Conservation (phyloP, 495 filamentous ascomycete species). For the Parachaetomium inaequale region DNA sequence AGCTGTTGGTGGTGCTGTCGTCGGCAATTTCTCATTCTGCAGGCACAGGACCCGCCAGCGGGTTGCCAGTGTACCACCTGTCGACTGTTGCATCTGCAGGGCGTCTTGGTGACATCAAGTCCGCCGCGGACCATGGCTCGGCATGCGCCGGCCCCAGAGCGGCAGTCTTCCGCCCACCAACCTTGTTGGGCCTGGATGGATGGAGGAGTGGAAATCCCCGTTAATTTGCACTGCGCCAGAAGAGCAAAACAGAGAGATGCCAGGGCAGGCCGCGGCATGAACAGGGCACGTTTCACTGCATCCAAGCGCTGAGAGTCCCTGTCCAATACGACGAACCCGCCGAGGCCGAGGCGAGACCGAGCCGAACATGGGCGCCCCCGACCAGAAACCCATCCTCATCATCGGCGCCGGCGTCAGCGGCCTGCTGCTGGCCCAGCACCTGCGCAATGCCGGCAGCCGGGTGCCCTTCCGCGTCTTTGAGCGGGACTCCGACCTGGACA, state of each 20-base stretch:
- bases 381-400: constrained; percentile 38
- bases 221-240: not conserved
- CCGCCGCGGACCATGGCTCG: not conserved
- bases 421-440: constrained; percentile 56
- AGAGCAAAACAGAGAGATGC: not conserved
- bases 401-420: constrained; percentile 60
- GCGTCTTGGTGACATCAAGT: not conserved
- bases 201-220: not conserved
- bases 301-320: not conserved
- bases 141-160: not conserved
- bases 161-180: not conserved
- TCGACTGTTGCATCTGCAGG: not conserved
- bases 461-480: constrained; percentile 53
- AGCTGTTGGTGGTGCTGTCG: not conserved
- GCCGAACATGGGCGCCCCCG: constrained; percentile 6
- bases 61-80: not conserved
- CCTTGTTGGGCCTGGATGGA: not conserved
- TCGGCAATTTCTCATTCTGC: not conserved
- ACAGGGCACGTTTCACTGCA: not conserved
- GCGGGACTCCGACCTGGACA: constrained; percentile 44
- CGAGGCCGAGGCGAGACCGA: not conserved
- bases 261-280: not conserved
- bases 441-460: constrained; percentile 36
- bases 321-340: constrained; percentile 4
- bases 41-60: too few species aligned